A percentile compares a stretch with the other conserved stretches of the same genome.
phyloP scores from a whole-genome alignment of 2,329 filamentous ascomycete genomes.

The Aspergillus vadensis region DNA sequence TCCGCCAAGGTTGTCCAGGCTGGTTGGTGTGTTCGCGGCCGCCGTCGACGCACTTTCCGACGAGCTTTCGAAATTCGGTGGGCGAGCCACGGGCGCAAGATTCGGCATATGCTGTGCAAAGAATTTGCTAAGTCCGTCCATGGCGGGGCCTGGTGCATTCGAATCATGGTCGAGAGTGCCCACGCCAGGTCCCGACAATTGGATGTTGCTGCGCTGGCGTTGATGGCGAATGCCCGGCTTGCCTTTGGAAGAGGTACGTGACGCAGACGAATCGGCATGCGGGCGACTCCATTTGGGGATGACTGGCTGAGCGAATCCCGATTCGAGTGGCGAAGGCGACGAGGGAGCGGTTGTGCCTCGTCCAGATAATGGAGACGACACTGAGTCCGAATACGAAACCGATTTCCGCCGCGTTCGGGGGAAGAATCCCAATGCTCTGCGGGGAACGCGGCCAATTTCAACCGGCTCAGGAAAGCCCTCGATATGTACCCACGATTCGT shows the following conservation, averaged over 20 bases:
- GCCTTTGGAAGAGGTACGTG: conserved; percentile 31
- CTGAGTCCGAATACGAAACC: conserved; percentile 61
- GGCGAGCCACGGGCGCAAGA: conserved; percentile 65
- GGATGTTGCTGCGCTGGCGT: conserved; percentile 48
- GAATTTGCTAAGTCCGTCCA: conserved; percentile 81
- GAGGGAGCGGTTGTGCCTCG: conserved; percentile 33
- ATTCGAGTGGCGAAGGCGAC: conserved; percentile 30
- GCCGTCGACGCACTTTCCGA: conserved; percentile 39
- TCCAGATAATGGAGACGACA: conserved; percentile 39
- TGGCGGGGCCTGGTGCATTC: conserved; percentile 67
- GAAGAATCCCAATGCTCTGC: conserved; percentile 83
- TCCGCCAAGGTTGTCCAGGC: conserved; percentile 80
- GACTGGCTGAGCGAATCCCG: conserved; percentile 27
- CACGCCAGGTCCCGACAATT: conserved; percentile 83
- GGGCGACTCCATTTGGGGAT: conserved; percentile 32
- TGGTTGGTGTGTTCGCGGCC: conserved; percentile 40
- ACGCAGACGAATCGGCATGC: conserved; percentile 29
- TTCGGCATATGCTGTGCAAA: conserved; percentile 81
- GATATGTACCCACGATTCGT: conserved; percentile 85
- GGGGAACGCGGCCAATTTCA: conserved; percentile 82
- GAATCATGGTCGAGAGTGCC: conserved; percentile 70
- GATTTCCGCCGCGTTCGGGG: conserved; percentile 89
- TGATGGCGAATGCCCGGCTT: conserved; percentile 42
- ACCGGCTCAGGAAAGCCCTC: conserved; percentile 71
- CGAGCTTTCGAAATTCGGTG: conserved; percentile 52